Evolutionary conservation across 805 yeast species (phyloP).

Genomic region (Candida krabiensis): DNA sequence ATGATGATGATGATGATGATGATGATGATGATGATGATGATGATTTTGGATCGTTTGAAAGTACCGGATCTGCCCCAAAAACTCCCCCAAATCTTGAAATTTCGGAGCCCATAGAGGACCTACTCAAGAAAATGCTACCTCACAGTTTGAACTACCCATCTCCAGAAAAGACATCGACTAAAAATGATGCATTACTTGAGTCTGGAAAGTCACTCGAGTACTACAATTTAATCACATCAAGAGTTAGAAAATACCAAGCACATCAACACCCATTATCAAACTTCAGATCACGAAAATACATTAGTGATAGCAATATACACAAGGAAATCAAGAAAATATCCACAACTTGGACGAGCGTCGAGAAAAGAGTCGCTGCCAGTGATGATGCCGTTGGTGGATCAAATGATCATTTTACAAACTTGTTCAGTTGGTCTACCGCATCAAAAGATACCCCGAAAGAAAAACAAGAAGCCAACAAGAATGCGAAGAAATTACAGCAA

Average conservation of each 20-base stretch:
- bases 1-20: constrained; percentile 4
- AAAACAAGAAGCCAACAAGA: background rate
- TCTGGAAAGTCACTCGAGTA: constrained; percentile 10
- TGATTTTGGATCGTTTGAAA: constrained; percentile 30
- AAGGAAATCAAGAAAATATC: constrained; percentile 15
- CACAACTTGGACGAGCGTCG: constrained; percentile 27
- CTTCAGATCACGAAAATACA: constrained; percentile 22
- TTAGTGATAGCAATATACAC: constrained; percentile 12
- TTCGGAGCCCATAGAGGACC: constrained; percentile 6
- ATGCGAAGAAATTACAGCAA: constrained; percentile 3
- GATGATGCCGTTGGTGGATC: background rate
- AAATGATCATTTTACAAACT: constrained; percentile 5
- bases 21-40: constrained; percentile 14
- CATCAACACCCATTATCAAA: constrained; percentile 8
- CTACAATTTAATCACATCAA: constrained; percentile 13
- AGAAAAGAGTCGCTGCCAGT: constrained; percentile 25
- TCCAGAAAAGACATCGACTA: constrained; percentile 1
- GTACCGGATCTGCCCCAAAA: constrained; percentile 1
- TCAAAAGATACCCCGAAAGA: constrained; percentile 7
- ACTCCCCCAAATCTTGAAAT: constrained; percentile 1
- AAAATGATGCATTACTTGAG: background rate
- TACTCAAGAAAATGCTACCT: constrained; percentile 7
- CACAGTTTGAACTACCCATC: background rate
- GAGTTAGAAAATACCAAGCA: constrained; percentile 3
- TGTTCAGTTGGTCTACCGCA: constrained; percentile 21